phyloP scores from a whole-genome alignment of 2,329 filamentous ascomycete species.

The Hypoxylon sp. region DNA sequence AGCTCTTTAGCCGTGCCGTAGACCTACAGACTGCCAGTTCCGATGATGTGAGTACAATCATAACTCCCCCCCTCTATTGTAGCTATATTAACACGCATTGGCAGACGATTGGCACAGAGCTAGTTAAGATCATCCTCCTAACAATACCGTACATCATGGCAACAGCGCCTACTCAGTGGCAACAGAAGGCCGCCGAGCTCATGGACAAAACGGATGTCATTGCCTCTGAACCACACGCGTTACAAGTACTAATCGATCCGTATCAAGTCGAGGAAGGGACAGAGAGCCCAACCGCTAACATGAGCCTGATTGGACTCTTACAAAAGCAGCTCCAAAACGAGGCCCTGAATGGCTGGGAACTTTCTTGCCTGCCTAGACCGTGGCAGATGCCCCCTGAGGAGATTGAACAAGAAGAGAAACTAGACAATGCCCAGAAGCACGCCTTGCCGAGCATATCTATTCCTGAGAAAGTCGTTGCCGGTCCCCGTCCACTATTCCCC shows the following conservation, averaged over 20 bases:
- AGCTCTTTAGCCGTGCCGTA: constrained; percentile 91
- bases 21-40: constrained; percentile 93
- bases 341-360: constrained; percentile 78
- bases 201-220: constrained; percentile 97
- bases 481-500: constrained; percentile 83
- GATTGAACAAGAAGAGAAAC: constrained; percentile 70
- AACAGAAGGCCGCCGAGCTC: constrained; percentile 80
- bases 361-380: constrained; percentile 76
- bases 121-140: constrained; percentile 96
- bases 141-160: constrained; percentile 93
- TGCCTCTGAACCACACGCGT: constrained; percentile 85
- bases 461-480: constrained; percentile 80
- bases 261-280: constrained; percentile 76
- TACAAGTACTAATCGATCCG: constrained; percentile 89
- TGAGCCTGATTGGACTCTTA: constrained; percentile 82
- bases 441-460: constrained; percentile 80
- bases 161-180: constrained; percentile 76
- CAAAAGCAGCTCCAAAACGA: constrained; percentile 89
- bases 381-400: constrained; percentile 75
- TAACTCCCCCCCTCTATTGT: neutral
- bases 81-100: neutral
- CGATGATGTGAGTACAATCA: constrained; percentile 78
- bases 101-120: constrained; percentile 80
- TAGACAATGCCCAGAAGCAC: constrained; percentile 76
- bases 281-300: constrained; percentile 71